Percentiles rank a stretch among this genome's conserved stretches.
phyloP scores from a whole-genome alignment of 805 yeast species.

The Candida germanica region DNA sequence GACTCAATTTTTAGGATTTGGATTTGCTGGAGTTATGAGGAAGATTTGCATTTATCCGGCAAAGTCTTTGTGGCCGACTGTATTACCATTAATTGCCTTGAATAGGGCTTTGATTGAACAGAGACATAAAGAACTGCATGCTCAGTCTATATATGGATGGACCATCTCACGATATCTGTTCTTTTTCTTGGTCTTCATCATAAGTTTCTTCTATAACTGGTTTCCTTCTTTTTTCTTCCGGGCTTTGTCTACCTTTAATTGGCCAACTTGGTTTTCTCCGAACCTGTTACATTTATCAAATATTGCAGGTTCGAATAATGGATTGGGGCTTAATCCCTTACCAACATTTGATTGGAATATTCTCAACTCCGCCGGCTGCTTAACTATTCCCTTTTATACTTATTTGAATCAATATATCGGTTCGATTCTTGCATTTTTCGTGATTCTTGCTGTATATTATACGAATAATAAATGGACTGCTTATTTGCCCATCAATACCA shows the following conservation, averaged over 20 bases:
- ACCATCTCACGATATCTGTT: conserved; percentile 40
- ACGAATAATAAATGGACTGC: conserved; percentile 50
- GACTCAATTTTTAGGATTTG: conserved; percentile 63
- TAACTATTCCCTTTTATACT: conserved; percentile 42
- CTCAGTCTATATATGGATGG: conserved; percentile 32
- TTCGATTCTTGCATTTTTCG: conserved; percentile 28
- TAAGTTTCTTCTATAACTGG: conserved; percentile 43
- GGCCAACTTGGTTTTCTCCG: conserved; percentile 46
- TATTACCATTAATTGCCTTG: conserved; percentile 41
- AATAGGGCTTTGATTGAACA: conserved; percentile 39
- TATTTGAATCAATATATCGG: conserved; percentile 41
- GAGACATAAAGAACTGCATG: conserved; percentile 17
- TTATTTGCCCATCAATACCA: conserved; percentile 52
- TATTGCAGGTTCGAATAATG: conserved; percentile 34
- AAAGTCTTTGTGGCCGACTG: conserved; percentile 44
- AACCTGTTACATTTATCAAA: conserved; percentile 38
- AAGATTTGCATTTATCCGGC: conserved; percentile 47
- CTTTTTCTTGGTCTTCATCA: conserved; percentile 29
- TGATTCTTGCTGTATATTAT: conserved; percentile 37
- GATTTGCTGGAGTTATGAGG: conserved; percentile 64
- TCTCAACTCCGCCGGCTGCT: conserved; percentile 34
- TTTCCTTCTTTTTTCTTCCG: conserved; percentile 39
- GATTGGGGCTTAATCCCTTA: conserved; percentile 41
- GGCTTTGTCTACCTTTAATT: conserved; percentile 38
- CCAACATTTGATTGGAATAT: conserved; percentile 46